Evolutionary conservation across 2,329 filamentous ascomycete genomes (phyloP).

Genomic region (Fusarium sp.): DNA sequence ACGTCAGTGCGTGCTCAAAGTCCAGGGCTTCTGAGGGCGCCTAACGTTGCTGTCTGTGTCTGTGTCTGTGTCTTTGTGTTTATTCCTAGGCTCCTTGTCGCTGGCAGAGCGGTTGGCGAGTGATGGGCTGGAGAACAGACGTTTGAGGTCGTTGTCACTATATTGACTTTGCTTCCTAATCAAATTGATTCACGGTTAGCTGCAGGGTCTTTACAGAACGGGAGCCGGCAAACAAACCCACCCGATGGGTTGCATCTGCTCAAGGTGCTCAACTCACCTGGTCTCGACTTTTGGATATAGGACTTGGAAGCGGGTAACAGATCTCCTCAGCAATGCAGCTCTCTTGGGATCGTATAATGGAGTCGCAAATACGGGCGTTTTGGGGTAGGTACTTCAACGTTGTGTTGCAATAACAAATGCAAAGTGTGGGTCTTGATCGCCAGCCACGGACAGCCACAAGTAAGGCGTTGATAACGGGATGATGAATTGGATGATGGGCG

Average conservation of each 20-base stretch:
- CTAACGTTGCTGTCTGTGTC: slow-evolving; percentile 19
- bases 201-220: slow-evolving; percentile 41
- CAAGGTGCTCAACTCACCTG: slow-evolving; percentile 10
- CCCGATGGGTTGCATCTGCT: slow-evolving; percentile 28
- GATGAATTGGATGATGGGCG: not conserved
- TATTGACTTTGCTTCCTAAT: slow-evolving; percentile 25
- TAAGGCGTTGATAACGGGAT: slow-evolving; percentile 19
- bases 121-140: slow-evolving; percentile 8
- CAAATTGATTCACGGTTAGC: slow-evolving; percentile 33
- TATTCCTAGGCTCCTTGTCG: slow-evolving; percentile 29
- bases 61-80: not conserved
- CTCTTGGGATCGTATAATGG: slow-evolving; percentile 15
- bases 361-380: slow-evolving; percentile 35
- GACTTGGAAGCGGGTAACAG: slow-evolving; percentile 17
- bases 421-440: slow-evolving; percentile 25
- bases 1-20: slow-evolving; percentile 47
- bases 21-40: slow-evolving; percentile 28
- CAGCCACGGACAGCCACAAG: slow-evolving; percentile 30
- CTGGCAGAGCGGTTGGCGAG: slow-evolving; percentile 37
- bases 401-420: slow-evolving; percentile 39
- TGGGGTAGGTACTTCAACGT: slow-evolving; percentile 30
- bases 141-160: slow-evolving; percentile 10
- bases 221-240: slow-evolving; percentile 40
- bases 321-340: slow-evolving; percentile 16
- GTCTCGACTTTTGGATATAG: slow-evolving; percentile 19